Conservation (phyloP, 208 protist genomes). For the Leishmania turanica region DNA sequence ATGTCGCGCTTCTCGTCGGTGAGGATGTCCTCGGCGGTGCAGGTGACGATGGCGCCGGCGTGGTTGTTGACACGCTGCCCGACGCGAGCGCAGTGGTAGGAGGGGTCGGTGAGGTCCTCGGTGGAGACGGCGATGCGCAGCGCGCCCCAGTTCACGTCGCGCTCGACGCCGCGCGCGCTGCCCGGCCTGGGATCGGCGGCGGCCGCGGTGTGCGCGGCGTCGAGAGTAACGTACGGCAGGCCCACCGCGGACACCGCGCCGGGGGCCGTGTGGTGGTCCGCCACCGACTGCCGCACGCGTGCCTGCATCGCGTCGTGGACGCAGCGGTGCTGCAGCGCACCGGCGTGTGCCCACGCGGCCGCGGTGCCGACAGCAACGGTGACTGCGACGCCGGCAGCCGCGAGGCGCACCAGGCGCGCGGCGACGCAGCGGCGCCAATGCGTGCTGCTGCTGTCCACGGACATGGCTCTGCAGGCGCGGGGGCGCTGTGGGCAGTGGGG, state of each 20-base stretch:
- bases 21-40: conserved; percentile 35
- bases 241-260: background rate
- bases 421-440: conserved; percentile 19
- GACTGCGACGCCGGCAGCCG: conserved; percentile 17
- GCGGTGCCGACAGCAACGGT: background rate
- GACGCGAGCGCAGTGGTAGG: conserved; percentile 42
- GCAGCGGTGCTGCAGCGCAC: conserved; percentile 2
- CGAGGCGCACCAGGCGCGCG: conserved; percentile 19
- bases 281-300: conserved; percentile 25
- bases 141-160: conserved; percentile 16
- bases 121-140: conserved; percentile 49
- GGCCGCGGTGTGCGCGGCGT: too few species aligned
- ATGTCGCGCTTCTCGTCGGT: conserved; percentile 36
- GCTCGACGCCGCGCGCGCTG: background rate
- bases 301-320: conserved; percentile 21
- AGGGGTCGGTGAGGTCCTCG: conserved; percentile 34
- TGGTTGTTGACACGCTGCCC: conserved; percentile 26
- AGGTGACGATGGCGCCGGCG: conserved; percentile 19
- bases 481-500: too few species aligned
- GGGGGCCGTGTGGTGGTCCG: background rate
- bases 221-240: conserved; percentile 9
- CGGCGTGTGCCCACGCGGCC: background rate
- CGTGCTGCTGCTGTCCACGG: background rate
- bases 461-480: background rate
- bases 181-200: background rate